These are phyloP conservation scores for Chalaropsis ovoidea DNA, from an alignment of 2,329 filamentous ascomycete genomes.

Conservation along the genomic window DNA sequence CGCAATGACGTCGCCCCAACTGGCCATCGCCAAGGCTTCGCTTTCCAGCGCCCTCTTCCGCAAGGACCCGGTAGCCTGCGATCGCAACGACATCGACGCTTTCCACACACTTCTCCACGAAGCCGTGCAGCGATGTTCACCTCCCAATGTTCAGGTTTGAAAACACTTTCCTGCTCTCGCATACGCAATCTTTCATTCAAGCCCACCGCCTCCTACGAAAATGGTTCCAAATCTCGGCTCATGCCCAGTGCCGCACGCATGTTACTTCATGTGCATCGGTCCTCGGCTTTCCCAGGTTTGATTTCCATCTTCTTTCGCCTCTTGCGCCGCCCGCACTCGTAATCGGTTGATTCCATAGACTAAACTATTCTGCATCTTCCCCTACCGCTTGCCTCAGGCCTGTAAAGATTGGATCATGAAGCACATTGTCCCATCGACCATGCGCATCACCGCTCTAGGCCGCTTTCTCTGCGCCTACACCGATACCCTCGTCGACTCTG, in stretches of 20 bases:
- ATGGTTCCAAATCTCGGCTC: background rate
- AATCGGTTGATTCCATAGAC: constrained; percentile 27
- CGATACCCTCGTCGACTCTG: constrained; percentile 34
- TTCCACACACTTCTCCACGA: constrained; percentile 58
- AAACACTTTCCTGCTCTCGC: constrained; percentile 30
- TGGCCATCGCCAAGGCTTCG: constrained; percentile 71
- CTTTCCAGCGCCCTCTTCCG: constrained; percentile 64
- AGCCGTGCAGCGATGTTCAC: constrained; percentile 60
- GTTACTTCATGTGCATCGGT: background rate
- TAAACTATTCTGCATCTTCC: constrained; percentile 33
- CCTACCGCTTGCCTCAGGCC: constrained; percentile 45
- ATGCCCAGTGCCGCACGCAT: constrained; percentile 10
- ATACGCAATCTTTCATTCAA: constrained; percentile 17
- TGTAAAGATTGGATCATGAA: constrained; percentile 78
- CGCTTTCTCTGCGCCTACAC: constrained; percentile 62
- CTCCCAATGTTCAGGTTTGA: constrained; percentile 82
- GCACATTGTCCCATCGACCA: constrained; percentile 57
- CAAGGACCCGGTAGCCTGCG: constrained; percentile 59
- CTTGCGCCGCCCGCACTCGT: background rate
- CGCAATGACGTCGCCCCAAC: constrained; percentile 46
- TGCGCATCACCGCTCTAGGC: constrained; percentile 56
- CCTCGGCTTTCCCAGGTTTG: constrained; percentile 25
- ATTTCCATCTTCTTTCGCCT: constrained; percentile 26
- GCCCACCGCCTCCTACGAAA: background rate
- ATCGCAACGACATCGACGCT: constrained; percentile 57